Conservation (phyloP, 495 filamentous ascomycete genomes). For the Lepraria neglecta region DNA sequence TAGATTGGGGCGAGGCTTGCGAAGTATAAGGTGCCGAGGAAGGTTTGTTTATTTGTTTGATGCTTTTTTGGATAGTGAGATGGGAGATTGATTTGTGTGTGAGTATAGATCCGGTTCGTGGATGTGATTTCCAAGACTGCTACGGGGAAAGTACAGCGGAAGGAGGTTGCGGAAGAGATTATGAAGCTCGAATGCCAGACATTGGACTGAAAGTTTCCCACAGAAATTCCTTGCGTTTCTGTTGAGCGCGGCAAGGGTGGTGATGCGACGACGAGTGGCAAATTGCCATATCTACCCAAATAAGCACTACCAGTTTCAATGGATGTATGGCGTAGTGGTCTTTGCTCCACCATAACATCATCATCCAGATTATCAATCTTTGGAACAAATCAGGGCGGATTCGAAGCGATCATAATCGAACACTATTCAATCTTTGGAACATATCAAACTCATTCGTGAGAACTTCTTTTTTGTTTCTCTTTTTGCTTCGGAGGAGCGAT, state of each 20-base stretch:
- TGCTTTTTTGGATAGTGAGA: neutral
- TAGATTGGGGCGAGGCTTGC: slow-evolving; percentile 61
- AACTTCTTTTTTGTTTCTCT: neutral
- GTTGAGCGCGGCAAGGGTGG: neutral
- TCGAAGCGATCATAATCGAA: neutral
- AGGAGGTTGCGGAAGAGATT: no score
- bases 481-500: neutral
- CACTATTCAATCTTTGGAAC: neutral
- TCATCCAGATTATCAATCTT: neutral
- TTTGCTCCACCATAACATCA: neutral
- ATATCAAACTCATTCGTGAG: neutral
- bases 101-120: slow-evolving; percentile 60
- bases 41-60: slow-evolving; percentile 41
- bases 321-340: neutral
- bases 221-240: neutral
- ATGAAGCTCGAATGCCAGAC: no score
- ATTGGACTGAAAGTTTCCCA: no score
- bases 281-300: neutral
- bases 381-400: neutral
- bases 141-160: slow-evolving; percentile 71
- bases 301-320: neutral
- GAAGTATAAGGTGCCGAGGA: slow-evolving; percentile 74
- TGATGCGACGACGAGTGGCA: neutral
- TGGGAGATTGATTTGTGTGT: no score
- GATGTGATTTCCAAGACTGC: slow-evolving; percentile 76